A percentile compares a stretch with the other conserved stretches of the same genome.
These are phyloP conservation scores for Alternaria alternata DNA, from an alignment of 2,329 filamentous ascomycete genomes.

Conservation along the genomic window DNA sequence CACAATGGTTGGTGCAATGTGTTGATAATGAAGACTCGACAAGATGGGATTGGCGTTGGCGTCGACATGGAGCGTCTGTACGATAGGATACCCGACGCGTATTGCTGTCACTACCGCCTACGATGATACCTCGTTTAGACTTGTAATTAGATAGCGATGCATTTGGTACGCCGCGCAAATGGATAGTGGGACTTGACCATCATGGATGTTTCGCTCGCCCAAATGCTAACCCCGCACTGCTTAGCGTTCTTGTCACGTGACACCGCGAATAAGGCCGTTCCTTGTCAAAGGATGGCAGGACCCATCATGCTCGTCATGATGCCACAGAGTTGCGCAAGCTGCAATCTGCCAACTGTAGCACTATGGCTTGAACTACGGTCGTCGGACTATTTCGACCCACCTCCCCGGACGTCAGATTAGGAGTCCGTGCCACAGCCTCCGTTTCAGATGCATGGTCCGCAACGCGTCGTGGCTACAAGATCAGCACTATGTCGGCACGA, in stretches of 20 bases:
- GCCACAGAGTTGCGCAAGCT: neutral
- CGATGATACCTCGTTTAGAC: constrained; percentile 4
- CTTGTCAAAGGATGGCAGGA: neutral
- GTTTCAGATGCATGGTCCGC: constrained; percentile 37
- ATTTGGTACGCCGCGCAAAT: neutral
- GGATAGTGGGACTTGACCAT: neutral
- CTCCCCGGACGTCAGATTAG: constrained; percentile 7
- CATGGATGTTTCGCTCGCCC: neutral
- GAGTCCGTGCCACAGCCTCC: constrained; percentile 38
- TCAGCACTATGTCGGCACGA: constrained; percentile 26
- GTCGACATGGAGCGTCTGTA: constrained; percentile 5
- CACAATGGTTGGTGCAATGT: neutral
- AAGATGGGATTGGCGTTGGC: neutral
- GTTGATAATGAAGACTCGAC: neutral
- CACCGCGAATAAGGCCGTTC: constrained; percentile 1
- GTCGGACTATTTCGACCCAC: constrained; percentile 5
- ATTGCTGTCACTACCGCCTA: constrained; percentile 7
- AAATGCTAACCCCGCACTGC: neutral
- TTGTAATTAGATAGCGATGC: neutral
- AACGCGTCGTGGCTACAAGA: constrained; percentile 30
- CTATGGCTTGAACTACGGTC: neutral
- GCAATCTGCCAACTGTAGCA: neutral
- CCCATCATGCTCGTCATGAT: neutral
- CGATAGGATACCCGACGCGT: constrained; percentile 19
- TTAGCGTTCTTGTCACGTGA: constrained; percentile 8